Conservation (phyloP, 129 eudicot species). For the Oenanthe sinensis region DNA sequence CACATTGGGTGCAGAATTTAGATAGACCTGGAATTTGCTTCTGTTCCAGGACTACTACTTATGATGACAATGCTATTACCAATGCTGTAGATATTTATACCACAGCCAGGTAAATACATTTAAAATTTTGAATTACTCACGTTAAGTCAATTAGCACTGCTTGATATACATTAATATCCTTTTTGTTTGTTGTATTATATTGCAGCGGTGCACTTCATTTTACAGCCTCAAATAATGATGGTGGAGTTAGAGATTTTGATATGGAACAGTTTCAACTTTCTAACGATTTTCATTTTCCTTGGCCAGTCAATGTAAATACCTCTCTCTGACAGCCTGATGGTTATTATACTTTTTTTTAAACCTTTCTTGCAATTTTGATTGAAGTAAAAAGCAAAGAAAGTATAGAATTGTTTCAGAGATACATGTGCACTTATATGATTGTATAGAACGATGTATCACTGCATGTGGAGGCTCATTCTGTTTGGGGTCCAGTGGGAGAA, state of each 20-base stretch:
- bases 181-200: background rate
- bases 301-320: constrained; percentile 78
- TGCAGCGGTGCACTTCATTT: constrained; percentile 81
- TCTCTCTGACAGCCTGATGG: constrained; percentile 7
- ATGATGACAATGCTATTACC: constrained; percentile 80
- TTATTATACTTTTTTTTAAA: background rate
- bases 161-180: background rate
- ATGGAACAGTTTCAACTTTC: constrained; percentile 59
- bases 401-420: background rate
- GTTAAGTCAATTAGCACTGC: background rate
- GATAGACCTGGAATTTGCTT: constrained; percentile 72
- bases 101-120: constrained; percentile 43
- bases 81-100: constrained; percentile 71
- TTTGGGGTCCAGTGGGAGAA: background rate
- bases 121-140: background rate
- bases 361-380: background rate
- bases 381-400: background rate
- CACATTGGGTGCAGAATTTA: constrained; percentile 44
- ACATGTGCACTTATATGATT: background rate
- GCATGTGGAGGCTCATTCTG: background rate
- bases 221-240: constrained; percentile 77
- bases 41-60: constrained; percentile 68
- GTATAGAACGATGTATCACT: background rate
- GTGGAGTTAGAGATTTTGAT: constrained; percentile 76
- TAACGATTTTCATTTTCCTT: constrained; percentile 54